These are phyloP conservation scores for Eudorina sp. DNA, from an alignment of 139 green algal genomes.

Conservation along the genomic window DNA sequence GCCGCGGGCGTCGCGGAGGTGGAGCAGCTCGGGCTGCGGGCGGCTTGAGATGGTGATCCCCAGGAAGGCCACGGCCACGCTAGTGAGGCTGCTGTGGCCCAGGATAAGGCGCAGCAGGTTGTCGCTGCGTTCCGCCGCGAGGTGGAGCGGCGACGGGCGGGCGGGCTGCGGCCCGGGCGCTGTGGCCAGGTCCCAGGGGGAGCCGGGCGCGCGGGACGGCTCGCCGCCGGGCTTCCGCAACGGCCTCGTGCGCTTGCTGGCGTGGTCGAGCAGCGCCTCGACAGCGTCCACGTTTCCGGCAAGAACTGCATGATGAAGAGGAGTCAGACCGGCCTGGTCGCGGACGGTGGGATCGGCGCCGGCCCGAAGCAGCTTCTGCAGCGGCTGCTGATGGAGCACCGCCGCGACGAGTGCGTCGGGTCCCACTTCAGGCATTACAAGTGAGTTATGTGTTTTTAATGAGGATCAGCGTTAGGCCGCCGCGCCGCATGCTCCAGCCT, in stretches of 20 bases:
- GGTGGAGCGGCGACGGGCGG: not conserved
- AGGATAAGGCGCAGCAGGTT: constrained; percentile 13
- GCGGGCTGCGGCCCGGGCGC: not conserved
- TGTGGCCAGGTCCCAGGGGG: constrained; percentile 22
- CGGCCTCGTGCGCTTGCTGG: not conserved
- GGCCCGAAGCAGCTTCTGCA: not conserved
- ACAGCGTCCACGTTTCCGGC: not conserved
- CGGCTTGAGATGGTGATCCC: constrained; percentile 14
- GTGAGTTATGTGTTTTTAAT: too few relatives aligned
- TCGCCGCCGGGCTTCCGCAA: not conserved
- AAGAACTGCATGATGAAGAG: constrained; percentile 5
- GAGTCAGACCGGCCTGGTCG: not conserved
- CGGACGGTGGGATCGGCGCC: constrained; percentile 2
- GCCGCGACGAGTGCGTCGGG: constrained; percentile 8
- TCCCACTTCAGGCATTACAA: not conserved
- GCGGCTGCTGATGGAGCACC: constrained; percentile 5
- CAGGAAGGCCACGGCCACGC: not conserved
- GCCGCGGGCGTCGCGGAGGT: constrained; percentile 13
- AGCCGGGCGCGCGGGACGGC: not conserved
- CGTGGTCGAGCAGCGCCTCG: not conserved
- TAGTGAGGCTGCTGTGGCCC: not conserved
- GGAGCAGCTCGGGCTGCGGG: constrained; percentile 13
- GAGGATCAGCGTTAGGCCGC: too few relatives aligned
- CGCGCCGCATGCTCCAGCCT: too few relatives aligned
- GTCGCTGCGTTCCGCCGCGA: constrained; percentile 13